A percentile compares a stretch with the other conserved stretches of the same genome.
Evolutionary conservation across 75 land plant species (phyloP).

Genomic region (Pseudotsuga menziesii): DNA sequence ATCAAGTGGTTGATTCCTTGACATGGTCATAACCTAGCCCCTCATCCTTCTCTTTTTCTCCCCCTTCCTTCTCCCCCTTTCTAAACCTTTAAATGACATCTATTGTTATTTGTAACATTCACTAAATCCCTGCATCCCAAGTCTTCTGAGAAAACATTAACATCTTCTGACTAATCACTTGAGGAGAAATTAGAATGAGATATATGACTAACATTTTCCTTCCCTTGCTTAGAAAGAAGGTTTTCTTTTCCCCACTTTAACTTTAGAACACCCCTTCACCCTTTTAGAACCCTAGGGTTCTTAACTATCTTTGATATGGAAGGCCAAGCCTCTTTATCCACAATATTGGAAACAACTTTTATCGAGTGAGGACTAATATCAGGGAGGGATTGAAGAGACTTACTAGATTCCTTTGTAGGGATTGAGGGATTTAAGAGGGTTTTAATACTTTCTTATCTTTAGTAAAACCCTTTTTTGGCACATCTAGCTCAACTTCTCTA

Average conservation of each 20-base stretch:
- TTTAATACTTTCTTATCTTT: not conserved
- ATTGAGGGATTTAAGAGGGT: no score
- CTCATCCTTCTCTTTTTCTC: not conserved
- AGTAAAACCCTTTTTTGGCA: not conserved
- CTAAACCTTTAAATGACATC: not conserved
- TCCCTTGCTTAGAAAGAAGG: not conserved
- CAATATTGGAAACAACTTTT: not conserved
- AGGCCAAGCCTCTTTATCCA: not conserved
- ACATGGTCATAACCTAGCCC: not conserved
- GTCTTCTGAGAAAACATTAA: not conserved
- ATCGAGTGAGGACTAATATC: not conserved
- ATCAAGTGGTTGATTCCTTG: not conserved
- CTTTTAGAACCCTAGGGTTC: no score
- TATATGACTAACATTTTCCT: not conserved
- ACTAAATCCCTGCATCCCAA: not conserved
- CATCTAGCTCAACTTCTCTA: not conserved
- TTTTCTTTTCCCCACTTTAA: not conserved
- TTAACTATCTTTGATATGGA: not conserved
- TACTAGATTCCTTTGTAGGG: not conserved
- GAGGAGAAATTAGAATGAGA: not conserved
- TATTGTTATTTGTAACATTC: not conserved
- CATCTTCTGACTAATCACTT: not conserved
- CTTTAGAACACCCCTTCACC: no score
- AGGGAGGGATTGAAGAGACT: not conserved
- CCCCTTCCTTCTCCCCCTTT: not conserved